Percentiles rank a stretch among this genome's conserved stretches.
Conservation (phyloP, 768 basidiomycete species). For the Hypsizygus marmoreus region DNA sequence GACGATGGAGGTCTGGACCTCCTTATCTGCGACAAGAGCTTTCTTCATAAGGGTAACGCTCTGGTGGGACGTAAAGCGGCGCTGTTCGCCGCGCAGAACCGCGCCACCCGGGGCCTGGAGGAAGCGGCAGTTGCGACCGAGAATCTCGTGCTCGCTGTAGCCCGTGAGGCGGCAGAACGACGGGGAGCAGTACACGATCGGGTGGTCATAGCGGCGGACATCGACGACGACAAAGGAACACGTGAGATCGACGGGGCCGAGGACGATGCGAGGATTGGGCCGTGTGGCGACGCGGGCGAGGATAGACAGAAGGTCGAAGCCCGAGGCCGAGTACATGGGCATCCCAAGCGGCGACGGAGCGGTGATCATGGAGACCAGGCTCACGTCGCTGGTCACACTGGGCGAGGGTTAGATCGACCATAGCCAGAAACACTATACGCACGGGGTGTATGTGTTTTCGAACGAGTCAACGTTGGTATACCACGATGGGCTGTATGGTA, state of each 20-base stretch:
- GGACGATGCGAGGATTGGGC: constrained; percentile 68
- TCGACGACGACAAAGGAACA: constrained; percentile 94
- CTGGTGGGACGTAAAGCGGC: constrained; percentile 62
- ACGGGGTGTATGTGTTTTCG: constrained; percentile 10
- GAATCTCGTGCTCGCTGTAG: constrained; percentile 71
- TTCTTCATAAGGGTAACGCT: constrained; percentile 67
- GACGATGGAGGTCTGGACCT: constrained; percentile 84
- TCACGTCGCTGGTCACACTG: constrained; percentile 1
- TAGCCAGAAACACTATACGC: constrained; percentile 1
- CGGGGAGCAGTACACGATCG: constrained; percentile 90
- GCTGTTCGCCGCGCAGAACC: constrained; percentile 36
- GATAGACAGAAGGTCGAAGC: constrained; percentile 87
- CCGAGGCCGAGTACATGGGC: constrained; percentile 85
- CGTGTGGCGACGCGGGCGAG: constrained; percentile 77
- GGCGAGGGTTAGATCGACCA: constrained; percentile 1
- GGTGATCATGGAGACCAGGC: constrained; percentile 9
- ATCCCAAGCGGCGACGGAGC: constrained; percentile 37
- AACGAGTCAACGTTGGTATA: constrained; percentile 51
- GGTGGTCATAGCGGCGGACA: constrained; percentile 74
- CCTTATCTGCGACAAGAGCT: constrained; percentile 70
- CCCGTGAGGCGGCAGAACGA: constrained; percentile 79
- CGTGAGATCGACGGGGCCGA: constrained; percentile 91
- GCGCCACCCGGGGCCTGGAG: constrained; percentile 73
- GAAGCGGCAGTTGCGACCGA: constrained; percentile 91
- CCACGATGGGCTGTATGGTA: constrained; percentile 58